Evolutionary conservation across 148 eudicot species (phyloP).

Genomic region (Selenicereus undatus): DNA sequence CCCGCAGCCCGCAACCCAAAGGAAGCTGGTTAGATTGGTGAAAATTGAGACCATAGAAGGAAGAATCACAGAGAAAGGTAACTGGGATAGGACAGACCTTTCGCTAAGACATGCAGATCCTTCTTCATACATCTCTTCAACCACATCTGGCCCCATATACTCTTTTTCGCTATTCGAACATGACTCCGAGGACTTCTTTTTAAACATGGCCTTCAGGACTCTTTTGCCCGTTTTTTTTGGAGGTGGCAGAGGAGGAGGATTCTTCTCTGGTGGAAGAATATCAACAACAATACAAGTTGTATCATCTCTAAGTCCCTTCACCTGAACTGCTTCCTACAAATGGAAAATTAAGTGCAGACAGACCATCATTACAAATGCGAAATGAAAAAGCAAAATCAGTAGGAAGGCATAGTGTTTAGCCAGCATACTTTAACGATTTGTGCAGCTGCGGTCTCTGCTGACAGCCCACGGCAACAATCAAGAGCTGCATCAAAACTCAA

Average conservation of each 20-base stretch:
- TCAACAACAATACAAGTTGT: constrained; percentile 95
- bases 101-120: constrained; percentile 89
- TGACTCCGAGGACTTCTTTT: constrained; percentile 63
- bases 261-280: constrained; percentile 62
- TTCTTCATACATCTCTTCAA: constrained; percentile 89
- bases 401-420: background rate
- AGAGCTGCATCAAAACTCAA: constrained; percentile 73
- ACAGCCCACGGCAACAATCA: constrained; percentile 80
- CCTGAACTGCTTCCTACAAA: constrained; percentile 77
- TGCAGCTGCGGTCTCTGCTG: constrained; percentile 82
- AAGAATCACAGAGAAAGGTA: background rate
- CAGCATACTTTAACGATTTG: constrained; percentile 75
- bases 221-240: constrained; percentile 74
- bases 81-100: constrained; percentile 40
- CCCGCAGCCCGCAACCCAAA: background rate
- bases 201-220: constrained; percentile 75
- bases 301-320: constrained; percentile 92
- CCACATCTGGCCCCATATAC: constrained; percentile 57
- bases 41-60: background rate
- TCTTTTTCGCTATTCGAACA: constrained; percentile 49
- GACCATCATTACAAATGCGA: background rate
- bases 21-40: background rate
- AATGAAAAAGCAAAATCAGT: background rate
- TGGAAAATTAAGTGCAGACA: constrained; percentile 3
- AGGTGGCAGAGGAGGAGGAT: constrained; percentile 52